These are phyloP conservation scores for Oligophagozyma castellii DNA, from an alignment of 1,139 yeast genomes.

Conservation along the genomic window DNA sequence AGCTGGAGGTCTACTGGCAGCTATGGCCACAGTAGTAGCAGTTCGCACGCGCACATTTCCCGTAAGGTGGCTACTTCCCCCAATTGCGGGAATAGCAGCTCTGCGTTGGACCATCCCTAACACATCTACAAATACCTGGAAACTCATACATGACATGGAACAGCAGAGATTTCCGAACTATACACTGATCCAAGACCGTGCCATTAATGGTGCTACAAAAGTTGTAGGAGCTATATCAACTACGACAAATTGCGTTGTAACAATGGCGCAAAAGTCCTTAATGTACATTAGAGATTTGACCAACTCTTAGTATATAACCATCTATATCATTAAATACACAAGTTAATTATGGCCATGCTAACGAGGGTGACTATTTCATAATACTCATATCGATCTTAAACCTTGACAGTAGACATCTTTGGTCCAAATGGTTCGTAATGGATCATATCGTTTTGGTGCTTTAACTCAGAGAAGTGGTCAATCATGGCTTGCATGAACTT, in stretches of 20 bases:
- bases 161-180: slow-evolving; percentile 48
- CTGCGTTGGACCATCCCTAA: slow-evolving; percentile 67
- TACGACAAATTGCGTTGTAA: neutral
- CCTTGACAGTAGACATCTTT: slow-evolving; percentile 20
- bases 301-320: neutral
- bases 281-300: neutral
- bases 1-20: slow-evolving; percentile 59
- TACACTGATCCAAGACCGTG: slow-evolving; percentile 50
- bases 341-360: neutral
- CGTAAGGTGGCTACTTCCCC: slow-evolving; percentile 48
- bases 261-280: neutral
- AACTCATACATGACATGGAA: slow-evolving; percentile 55
- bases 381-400: slow-evolving; percentile 4
- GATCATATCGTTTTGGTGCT: slow-evolving; percentile 13
- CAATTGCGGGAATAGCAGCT: slow-evolving; percentile 52
- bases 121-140: slow-evolving; percentile 54
- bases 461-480: slow-evolving; percentile 9
- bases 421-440: slow-evolving; percentile 25
- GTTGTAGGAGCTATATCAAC: neutral
- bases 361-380: neutral
- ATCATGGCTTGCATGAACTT: slow-evolving; percentile 20
- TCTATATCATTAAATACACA: neutral
- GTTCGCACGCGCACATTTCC: slow-evolving; percentile 56
- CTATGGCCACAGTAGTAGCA: slow-evolving; percentile 65
- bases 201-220: slow-evolving; percentile 23